Base-by-base conservation (phyloP, 306 rosid genomes). In the Medicago arabica region DNA sequence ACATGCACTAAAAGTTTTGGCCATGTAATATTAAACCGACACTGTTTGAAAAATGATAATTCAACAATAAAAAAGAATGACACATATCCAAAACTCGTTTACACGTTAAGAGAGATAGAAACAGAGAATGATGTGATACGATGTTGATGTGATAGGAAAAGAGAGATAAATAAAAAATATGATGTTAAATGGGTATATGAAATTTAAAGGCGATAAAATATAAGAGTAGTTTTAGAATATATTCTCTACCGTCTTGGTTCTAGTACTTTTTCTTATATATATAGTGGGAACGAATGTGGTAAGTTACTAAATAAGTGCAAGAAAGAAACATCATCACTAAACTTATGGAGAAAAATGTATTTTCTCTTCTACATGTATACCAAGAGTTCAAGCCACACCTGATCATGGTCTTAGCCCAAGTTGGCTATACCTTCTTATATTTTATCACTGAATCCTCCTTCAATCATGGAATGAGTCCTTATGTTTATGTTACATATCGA, bases 401-500 rank as follows among this genome's bases (percentile, higher is more conserved):
- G 18, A 70, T 90, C 28, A 90, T 94, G 96, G 19, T 85, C 9
- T 62, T 80, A 8, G 25, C 71, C 13, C 97, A 92, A 51, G 5
- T 86, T 0, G 89, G 87, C 19, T 92, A 92, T 34, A 87, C 95
- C 7, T 41, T 90, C 55, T 67, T 90, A 18, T 88, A 86, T 81
- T 85, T 90, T 13, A 79, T 94, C 59, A 78, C 88, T 2, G 90
- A 94, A 71, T 87, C 97, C 62, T 92, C 97, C 31, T 88, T 94
- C 88, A 90, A 90, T 39, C 97, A 86, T 85, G 98, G 98, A 13
- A 87, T 92, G 98, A 94, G 90, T 71, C 96, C 97, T 83, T 85
- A 82, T 43, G 92, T 92, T 41, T 88, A 90, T 65, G 72, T 92
- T 36, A 94, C 98, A 18, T 92, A 92, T 47, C 85, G 98, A 1